Conservation (phyloP, 2,329 filamentous ascomycete species). For the Bipolaris bicolor region DNA sequence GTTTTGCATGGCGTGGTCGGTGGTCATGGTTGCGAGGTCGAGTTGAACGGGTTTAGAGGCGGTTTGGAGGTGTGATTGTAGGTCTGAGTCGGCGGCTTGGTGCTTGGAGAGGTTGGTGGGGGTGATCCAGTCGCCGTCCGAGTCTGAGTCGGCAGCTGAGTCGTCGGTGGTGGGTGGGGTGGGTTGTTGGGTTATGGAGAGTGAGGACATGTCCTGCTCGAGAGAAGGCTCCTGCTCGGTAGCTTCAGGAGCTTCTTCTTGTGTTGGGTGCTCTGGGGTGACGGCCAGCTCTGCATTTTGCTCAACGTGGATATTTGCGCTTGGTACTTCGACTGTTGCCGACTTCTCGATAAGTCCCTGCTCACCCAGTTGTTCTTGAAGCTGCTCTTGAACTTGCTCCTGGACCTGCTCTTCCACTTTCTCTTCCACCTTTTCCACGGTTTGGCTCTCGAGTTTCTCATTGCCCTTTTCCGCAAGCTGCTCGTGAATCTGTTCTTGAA, state of each 20-base stretch:
- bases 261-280: background rate
- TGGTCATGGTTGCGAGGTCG: slow-evolving; percentile 89
- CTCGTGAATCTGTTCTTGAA: slow-evolving; percentile 21
- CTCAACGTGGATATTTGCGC: slow-evolving; percentile 10
- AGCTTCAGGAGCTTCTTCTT: background rate
- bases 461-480: slow-evolving; percentile 6
- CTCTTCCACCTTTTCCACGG: slow-evolving; percentile 8
- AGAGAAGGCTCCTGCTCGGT: slow-evolving; percentile 10
- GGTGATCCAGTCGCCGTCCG: slow-evolving; percentile 81
- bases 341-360: slow-evolving; percentile 7
- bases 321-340: slow-evolving; percentile 5
- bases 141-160: slow-evolving; percentile 21
- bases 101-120: slow-evolving; percentile 88
- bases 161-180: slow-evolving; percentile 25
- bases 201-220: slow-evolving; percentile 27
- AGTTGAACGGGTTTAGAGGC: slow-evolving; percentile 63
- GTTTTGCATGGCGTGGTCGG: slow-evolving; percentile 98
- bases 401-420: slow-evolving; percentile 16
- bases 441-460: slow-evolving; percentile 3
- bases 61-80: slow-evolving; percentile 51
- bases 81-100: slow-evolving; percentile 67
- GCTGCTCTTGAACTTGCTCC: slow-evolving; percentile 11
- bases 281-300: slow-evolving; percentile 6
- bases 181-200: slow-evolving; percentile 31
- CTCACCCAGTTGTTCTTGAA: slow-evolving; percentile 8